Conservation (phyloP, 345 rosid genomes). For the Anacardium occidentale region DNA sequence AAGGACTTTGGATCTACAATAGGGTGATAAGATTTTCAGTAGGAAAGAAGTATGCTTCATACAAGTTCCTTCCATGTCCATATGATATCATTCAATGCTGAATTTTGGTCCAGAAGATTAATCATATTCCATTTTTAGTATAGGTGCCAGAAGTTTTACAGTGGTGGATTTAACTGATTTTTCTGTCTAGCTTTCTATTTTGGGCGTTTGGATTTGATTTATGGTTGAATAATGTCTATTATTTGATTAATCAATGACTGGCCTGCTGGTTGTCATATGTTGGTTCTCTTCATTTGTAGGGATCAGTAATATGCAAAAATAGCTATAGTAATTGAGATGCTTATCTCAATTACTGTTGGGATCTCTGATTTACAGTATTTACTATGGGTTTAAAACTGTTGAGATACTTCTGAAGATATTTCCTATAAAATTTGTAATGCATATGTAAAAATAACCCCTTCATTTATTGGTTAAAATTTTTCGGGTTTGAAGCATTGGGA, state of each 20-base stretch:
- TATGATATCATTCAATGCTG: not conserved
- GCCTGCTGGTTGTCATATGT: not conserved
- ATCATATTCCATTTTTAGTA: not conserved
- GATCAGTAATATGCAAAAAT: slow-evolving; percentile 1
- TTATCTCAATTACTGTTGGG: not conserved
- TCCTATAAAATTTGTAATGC: too few relatives aligned
- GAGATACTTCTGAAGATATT: not conserved
- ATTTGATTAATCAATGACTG: not conserved
- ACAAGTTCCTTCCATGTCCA: slow-evolving; percentile 1
- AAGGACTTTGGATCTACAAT: slow-evolving; percentile 37
- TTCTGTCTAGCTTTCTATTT: not conserved
- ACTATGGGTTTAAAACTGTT: too few relatives aligned
- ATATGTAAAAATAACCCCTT: not conserved
- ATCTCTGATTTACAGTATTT: not conserved
- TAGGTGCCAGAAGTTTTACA: slow-evolving; percentile 1
- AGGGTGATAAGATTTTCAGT: slow-evolving; percentile 21
- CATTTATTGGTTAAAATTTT: not conserved
- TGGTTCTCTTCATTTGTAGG: slow-evolving; percentile 19
- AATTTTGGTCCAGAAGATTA: not conserved
- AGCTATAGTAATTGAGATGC: not conserved
- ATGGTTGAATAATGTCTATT: slow-evolving; percentile 4
- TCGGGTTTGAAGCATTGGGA: not conserved
- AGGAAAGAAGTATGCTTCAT: not conserved
- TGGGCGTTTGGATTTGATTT: not conserved
- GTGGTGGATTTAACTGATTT: not conserved